Base-by-base conservation (phyloP, 2,329 filamentous ascomycete species). In the Xylariaceae sp. region DNA sequence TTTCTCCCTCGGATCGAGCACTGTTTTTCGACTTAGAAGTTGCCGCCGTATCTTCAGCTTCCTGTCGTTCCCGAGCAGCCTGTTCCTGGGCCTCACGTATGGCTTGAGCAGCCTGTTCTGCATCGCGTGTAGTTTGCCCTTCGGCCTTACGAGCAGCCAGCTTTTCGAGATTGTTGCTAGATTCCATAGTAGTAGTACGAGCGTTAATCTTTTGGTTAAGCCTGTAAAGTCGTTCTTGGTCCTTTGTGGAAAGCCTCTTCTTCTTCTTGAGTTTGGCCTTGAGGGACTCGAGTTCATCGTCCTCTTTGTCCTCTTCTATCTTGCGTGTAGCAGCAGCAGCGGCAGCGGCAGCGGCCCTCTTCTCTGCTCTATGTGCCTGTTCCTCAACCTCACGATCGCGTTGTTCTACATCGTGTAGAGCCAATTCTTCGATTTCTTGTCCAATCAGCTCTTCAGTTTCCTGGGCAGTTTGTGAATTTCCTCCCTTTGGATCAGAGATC, bases 241-340 rank as follows among this genome's bases (percentile, higher is more conserved):
- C 76, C 54, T 71, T 76, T 58, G 73, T 78, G 1, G 63, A 65
- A 9, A 77, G 61, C 1, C 71, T 71, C 61, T 78, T 80, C 63
- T 80, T 81, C 29, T 71, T 70, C 43, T 43, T 50, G 12, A 30
- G 26, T 19, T 49, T 49, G 26, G 74, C 75, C 26, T 44, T 12
- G 3, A 78, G 67, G 3, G 66, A 63, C 11, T 67, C 71, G 9
- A 76, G 65, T 54, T 77, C 72, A 44, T 56, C 35, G 27, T 58
- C 41, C 29, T 62, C 58, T 5, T 42, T 29, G 19, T 3, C 39
- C 19, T 42, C 53, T 11, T 51, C 43, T 8, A 39, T 57, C 46
- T 56, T 32, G 32, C 49, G 42, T 6, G 55, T 47, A 9, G 59
- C 62, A 19, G 19, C 19, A 19, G 19, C 19, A 19, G 19, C 19